These are phyloP conservation scores for Starmerella gropengiesseri DNA, from an alignment of 805 yeast genomes.

Conservation along the genomic window DNA sequence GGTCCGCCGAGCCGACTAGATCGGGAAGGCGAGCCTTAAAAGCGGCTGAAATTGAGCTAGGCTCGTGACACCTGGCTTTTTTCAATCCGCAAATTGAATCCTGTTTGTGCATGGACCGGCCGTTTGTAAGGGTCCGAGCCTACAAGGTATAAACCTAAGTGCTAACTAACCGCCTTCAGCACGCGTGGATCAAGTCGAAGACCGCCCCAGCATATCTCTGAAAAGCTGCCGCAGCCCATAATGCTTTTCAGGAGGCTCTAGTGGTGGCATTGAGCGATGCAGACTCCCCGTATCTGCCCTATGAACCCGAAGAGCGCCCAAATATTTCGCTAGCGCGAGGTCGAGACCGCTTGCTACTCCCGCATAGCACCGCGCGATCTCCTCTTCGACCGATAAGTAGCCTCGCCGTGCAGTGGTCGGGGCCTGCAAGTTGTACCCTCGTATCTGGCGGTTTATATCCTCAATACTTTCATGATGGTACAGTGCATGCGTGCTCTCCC, in stretches of 20 bases:
- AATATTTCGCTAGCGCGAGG: slow-evolving; percentile 7
- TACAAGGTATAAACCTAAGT: too few species aligned
- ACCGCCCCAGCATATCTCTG: slow-evolving; percentile 20
- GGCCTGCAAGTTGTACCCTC: slow-evolving; percentile 55
- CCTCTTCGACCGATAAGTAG: slow-evolving; percentile 39
- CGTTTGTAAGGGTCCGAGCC: too few species aligned
- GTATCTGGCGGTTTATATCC: slow-evolving; percentile 38
- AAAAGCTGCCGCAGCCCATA: slow-evolving; percentile 26
- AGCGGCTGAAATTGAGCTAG: too few species aligned
- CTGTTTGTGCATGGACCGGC: too few species aligned
- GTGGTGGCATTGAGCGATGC: slow-evolving; percentile 18
- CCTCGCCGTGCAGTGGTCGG: slow-evolving; percentile 49
- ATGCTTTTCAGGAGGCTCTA: slow-evolving; percentile 26
- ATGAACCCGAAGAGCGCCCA: slow-evolving; percentile 16
- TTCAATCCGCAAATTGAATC: too few species aligned
- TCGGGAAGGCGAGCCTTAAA: too few species aligned
- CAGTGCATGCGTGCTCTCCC: slow-evolving; percentile 32
- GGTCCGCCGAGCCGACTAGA: too few species aligned
- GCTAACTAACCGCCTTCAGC: too few species aligned
- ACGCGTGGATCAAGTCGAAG: too few species aligned
- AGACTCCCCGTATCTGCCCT: slow-evolving; percentile 9
- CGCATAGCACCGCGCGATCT: slow-evolving; percentile 34
- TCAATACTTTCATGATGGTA: slow-evolving; percentile 32
- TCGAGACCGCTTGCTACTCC: slow-evolving; percentile 27
- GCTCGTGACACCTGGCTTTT: too few species aligned